Percentiles rank a stretch among this genome's conserved stretches.
phyloP scores from a whole-genome alignment of 257 asterid species.

The Asclepias syriaca region DNA sequence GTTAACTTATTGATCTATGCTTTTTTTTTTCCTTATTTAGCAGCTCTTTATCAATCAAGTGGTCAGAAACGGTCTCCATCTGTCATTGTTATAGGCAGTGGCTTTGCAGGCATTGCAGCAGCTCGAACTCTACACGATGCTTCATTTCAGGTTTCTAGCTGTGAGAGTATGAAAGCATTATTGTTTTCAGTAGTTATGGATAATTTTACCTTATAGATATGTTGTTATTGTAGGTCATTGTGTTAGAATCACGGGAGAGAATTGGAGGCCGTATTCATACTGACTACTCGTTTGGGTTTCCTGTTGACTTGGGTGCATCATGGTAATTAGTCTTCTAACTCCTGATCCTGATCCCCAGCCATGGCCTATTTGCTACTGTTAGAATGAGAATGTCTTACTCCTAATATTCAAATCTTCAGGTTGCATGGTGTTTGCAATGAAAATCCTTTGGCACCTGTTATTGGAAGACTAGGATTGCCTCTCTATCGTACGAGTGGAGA shows the following conservation, averaged over 20 bases:
- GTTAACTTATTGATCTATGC: background rate
- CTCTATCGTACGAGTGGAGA: constrained; percentile 97
- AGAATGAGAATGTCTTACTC: background rate
- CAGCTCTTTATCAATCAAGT: constrained; percentile 57
- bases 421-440: constrained; percentile 95
- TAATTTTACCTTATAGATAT: background rate
- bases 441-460: constrained; percentile 87
- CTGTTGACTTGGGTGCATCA: constrained; percentile 98
- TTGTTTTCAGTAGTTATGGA: background rate
- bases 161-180: background rate
- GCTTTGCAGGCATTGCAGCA: constrained; percentile 86
- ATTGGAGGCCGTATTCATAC: constrained; percentile 98
- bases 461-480: constrained; percentile 89
- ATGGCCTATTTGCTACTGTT: background rate
- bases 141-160: constrained; percentile 56
- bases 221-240: constrained; percentile 51
- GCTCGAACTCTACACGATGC: constrained; percentile 91
- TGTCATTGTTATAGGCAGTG: constrained; percentile 90
- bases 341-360: background rate
- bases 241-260: constrained; percentile 93
- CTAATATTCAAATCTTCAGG: constrained; percentile 40
- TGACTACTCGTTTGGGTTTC: constrained; percentile 91
- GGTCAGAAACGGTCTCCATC: constrained; percentile 62
- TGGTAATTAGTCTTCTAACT: constrained; percentile 40
- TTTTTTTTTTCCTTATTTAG: constrained; percentile 4